Percentiles rank a stretch among this genome's conserved stretches.
Evolutionary conservation across 2,329 filamentous ascomycete species (phyloP).

Genomic region (Cytospora piceae): DNA sequence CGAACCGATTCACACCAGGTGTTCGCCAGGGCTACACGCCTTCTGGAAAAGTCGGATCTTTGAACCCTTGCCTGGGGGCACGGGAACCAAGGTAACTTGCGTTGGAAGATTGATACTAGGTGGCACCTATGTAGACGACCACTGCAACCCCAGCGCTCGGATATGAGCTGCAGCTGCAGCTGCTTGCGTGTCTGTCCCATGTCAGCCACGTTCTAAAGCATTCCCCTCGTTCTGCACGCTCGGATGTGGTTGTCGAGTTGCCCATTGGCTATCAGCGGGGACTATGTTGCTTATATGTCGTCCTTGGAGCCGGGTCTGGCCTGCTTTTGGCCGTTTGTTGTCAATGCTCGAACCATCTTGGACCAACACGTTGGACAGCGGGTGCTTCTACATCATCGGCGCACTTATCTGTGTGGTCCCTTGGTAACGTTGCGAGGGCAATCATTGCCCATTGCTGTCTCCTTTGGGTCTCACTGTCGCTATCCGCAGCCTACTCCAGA

Average conservation of each 20-base stretch:
- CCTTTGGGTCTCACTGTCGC: slow-evolving; percentile 19
- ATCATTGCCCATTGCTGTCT: slow-evolving; percentile 16
- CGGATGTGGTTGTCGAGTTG: slow-evolving; percentile 15
- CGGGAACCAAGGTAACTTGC: not conserved
- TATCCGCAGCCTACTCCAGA: slow-evolving; percentile 17
- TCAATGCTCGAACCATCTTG: slow-evolving; percentile 8
- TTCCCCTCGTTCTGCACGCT: slow-evolving; percentile 5
- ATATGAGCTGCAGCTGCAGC: slow-evolving; percentile 11
- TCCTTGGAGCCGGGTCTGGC: slow-evolving; percentile 9
- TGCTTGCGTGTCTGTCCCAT: slow-evolving; percentile 6
- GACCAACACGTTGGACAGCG: slow-evolving; percentile 10
- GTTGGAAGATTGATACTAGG: slow-evolving; percentile 8
- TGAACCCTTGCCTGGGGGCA: not conserved
- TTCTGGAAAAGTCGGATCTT: slow-evolving; percentile 13
- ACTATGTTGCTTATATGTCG: slow-evolving; percentile 5
- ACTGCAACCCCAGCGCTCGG: slow-evolving; percentile 15
- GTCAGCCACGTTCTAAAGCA: not conserved
- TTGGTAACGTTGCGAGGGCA: slow-evolving; percentile 17
- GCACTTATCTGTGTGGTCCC: slow-evolving; percentile 8
- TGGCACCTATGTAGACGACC: not conserved
- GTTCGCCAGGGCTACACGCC: slow-evolving; percentile 12
- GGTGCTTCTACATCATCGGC: slow-evolving; percentile 17
- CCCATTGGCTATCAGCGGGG: slow-evolving; percentile 20
- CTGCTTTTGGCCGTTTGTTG: slow-evolving; percentile 11
- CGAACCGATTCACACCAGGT: slow-evolving; percentile 12